Conservation (phyloP, 306 rosid species). For the Gastrolobium villosum region DNA sequence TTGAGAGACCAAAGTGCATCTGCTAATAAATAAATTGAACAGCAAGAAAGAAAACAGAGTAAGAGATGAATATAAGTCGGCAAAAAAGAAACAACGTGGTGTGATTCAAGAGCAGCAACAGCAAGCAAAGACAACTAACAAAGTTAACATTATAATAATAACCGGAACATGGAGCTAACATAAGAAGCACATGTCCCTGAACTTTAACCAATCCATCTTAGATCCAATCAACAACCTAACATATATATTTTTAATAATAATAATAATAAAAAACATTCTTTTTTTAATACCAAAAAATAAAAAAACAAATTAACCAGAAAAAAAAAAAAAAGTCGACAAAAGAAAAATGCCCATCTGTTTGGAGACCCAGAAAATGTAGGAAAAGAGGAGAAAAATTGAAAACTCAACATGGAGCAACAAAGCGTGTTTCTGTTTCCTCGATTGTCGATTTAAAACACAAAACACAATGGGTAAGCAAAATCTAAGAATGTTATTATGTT, state of each 20-base stretch:
- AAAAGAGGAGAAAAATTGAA: constrained; percentile 1
- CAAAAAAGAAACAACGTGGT: constrained; percentile 52
- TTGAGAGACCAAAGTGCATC: constrained; percentile 61
- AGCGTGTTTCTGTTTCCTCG: constrained; percentile 10
- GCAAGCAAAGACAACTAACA: constrained; percentile 64
- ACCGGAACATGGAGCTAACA: constrained; percentile 52
- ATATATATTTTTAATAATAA: not conserved
- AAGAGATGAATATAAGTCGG: constrained; percentile 44
- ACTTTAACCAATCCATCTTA: constrained; percentile 47
- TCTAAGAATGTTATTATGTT: not conserved
- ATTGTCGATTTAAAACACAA: not conserved
- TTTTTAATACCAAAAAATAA: not conserved
- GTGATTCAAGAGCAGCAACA: constrained; percentile 49
- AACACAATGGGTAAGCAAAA: not conserved
- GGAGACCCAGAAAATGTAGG: constrained; percentile 35
- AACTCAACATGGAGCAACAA: constrained; percentile 3
- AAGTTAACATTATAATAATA: constrained; percentile 53
- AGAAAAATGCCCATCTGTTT: constrained; percentile 3
- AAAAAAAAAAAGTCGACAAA: constrained; percentile 19
- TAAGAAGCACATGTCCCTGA: constrained; percentile 64
- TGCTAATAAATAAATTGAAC: constrained; percentile 52
- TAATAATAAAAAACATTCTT: not conserved
- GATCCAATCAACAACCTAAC: constrained; percentile 56
- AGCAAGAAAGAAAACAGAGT: constrained; percentile 34
- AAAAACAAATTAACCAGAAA: not conserved